Evolutionary conservation across 257 asterid species (phyloP).

Genomic region (Scutellaria minor): DNA sequence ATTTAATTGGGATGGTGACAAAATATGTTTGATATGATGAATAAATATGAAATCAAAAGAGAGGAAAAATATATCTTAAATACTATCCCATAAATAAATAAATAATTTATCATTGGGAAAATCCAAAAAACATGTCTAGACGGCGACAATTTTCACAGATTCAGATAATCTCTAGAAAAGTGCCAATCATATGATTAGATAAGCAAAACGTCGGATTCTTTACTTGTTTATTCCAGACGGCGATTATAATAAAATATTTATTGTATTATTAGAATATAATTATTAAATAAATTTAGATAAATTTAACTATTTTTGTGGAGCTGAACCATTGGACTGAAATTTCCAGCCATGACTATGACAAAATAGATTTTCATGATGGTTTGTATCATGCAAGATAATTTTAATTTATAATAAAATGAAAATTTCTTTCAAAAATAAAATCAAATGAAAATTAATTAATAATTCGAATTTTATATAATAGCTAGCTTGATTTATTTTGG

Average conservation of each 20-base stretch:
- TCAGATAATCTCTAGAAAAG: conserved; percentile 37
- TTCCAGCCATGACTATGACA: no score
- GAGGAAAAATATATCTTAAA: neutral
- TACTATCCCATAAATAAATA: neutral
- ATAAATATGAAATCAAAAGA: neutral
- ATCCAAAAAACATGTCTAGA: conserved; percentile 37
- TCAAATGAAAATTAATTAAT: neutral
- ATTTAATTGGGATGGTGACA: no score
- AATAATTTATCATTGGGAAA: conserved; percentile 6
- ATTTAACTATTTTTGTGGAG: no score
- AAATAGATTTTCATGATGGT: neutral
- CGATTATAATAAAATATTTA: neutral
- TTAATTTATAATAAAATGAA: neutral
- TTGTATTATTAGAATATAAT: neutral
- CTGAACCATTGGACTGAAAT: no score
- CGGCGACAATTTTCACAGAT: conserved; percentile 32
- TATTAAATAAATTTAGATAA: neutral
- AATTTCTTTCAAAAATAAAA: neutral
- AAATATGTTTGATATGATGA: neutral
- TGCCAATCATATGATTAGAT: conserved; percentile 37
- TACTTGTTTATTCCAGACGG: conserved; percentile 28
- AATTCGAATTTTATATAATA: neutral
- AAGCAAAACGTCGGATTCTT: conserved; percentile 28
- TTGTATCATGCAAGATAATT: neutral
- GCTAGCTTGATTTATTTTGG: neutral